Percentiles rank a stretch among this genome's conserved stretches.
These are phyloP conservation scores for Ambrosia artemisiifolia DNA, from an alignment of 129 eudicot genomes.

Conservation along the genomic window DNA sequence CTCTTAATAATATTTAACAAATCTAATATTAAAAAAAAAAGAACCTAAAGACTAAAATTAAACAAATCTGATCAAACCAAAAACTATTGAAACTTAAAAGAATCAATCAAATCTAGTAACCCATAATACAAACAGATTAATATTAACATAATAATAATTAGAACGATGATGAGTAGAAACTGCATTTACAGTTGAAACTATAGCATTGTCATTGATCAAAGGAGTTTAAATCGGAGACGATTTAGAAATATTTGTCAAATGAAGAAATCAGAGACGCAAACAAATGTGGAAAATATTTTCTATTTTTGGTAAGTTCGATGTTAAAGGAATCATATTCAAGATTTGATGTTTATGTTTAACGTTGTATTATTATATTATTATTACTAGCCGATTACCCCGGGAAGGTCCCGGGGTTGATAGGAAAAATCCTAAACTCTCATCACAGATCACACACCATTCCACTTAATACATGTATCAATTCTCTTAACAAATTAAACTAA, in stretches of 20 bases:
- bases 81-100: neutral
- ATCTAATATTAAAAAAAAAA: conserved; percentile 2
- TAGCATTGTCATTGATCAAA: neutral
- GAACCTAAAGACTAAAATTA: neutral
- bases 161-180: neutral
- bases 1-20: neutral
- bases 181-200: conserved; percentile 25
- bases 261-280: neutral
- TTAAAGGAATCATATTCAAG: neutral
- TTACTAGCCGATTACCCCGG: too few relatives aligned
- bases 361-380: neutral
- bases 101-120: conserved; percentile 2
- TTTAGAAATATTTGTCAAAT: neutral
- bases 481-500: too few relatives aligned
- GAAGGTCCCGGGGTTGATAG: too few relatives aligned
- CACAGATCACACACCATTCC: too few relatives aligned
- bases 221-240: conserved; percentile 9
- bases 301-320: conserved; percentile 11
- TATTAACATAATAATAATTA: neutral
- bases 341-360: conserved; percentile 9
- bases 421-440: too few relatives aligned
- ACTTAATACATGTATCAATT: too few relatives aligned
- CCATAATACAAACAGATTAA: neutral
- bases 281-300: neutral
- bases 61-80: conserved; percentile 1